Conservation (phyloP, 441 rosid genomes). For the Euphorbia schlechtendalii region DNA sequence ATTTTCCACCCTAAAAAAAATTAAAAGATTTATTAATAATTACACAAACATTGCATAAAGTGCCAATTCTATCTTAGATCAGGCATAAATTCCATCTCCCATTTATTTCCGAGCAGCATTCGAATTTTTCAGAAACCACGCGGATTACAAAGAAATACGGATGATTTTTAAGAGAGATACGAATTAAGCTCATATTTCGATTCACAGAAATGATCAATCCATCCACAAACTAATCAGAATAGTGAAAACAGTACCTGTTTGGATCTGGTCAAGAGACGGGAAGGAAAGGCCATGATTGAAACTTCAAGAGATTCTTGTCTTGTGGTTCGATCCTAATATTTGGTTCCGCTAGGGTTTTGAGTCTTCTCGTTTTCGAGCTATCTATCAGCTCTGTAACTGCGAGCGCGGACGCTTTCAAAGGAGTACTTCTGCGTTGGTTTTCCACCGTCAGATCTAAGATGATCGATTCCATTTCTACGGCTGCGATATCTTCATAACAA, state of each 20-base stretch:
- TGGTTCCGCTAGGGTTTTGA: constrained; percentile 20
- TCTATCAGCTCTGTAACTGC: no score
- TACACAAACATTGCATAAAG: background rate
- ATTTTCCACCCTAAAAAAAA: background rate
- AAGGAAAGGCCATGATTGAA: constrained; percentile 54
- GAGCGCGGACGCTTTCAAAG: no score
- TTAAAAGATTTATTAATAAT: background rate
- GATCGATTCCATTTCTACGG: no score
- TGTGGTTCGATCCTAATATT: background rate
- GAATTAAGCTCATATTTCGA: background rate
- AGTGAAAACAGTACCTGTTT: constrained; percentile 47
- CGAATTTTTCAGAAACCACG: background rate
- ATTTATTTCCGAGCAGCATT: no score
- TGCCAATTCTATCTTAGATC: background rate
- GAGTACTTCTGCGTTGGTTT: no score
- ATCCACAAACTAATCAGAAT: background rate
- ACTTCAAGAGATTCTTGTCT: background rate
- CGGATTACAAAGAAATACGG: background rate
- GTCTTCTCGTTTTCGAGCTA: background rate
- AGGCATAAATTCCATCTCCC: background rate
- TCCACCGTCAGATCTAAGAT: no score
- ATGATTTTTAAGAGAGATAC: background rate
- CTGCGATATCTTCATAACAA: background rate
- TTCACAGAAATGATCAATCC: no score
- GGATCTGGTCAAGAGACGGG: constrained; percentile 70